Conservation (phyloP, 495 filamentous ascomycete species). For the Hyphodiscus hymeniophilus region DNA sequence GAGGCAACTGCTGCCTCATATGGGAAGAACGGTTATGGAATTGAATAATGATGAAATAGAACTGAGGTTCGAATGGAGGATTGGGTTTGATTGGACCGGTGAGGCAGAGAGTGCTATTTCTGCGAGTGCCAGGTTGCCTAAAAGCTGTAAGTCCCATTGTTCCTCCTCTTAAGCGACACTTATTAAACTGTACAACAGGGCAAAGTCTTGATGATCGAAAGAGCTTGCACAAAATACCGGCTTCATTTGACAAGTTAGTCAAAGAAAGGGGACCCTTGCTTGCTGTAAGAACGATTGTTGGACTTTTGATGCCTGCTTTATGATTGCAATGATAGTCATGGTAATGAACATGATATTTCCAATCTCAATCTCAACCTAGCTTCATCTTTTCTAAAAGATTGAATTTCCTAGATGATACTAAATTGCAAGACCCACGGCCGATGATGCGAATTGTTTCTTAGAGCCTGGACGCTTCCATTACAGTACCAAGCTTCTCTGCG, state of each 20-base stretch:
- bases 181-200: constrained; percentile 31
- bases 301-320: constrained; percentile 29
- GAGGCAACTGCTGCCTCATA: constrained; percentile 24
- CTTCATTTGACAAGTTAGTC: constrained; percentile 43
- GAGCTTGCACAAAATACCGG: constrained; percentile 39
- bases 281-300: constrained; percentile 44
- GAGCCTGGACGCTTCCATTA: too few species aligned
- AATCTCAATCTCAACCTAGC: too few species aligned
- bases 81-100: constrained; percentile 56
- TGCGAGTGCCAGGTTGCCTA: constrained; percentile 36
- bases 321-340: constrained; percentile 3
- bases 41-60: constrained; percentile 21
- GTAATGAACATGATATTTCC: background rate
- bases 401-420: too few species aligned
- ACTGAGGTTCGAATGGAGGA: constrained; percentile 44
- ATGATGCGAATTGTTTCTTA: too few species aligned
- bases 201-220: constrained; percentile 38
- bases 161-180: background rate
- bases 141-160: constrained; percentile 42
- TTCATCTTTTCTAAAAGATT: too few species aligned
- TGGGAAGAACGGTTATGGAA: constrained; percentile 37
- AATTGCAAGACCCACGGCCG: too few species aligned
- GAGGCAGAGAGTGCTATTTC: constrained; percentile 46
- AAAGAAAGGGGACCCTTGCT: constrained; percentile 39
- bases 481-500: too few species aligned